Base-by-base conservation (phyloP, 176 grass and related monocot species). In the Oryza glumipatula region DNA sequence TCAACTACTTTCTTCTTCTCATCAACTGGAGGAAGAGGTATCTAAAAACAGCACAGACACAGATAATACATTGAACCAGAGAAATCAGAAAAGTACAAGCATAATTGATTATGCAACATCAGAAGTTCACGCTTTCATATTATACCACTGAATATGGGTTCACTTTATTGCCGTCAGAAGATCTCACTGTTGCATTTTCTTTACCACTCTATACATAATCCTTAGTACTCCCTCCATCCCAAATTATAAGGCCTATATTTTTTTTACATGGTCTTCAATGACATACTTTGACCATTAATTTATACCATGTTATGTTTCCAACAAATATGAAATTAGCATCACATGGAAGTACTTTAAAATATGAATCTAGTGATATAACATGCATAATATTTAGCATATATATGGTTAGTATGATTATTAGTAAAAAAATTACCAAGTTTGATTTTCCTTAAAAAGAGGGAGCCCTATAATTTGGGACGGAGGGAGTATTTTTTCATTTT, bases 1-100 rank as follows among this genome's bases (percentile, higher is more conserved):
- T 98, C 95, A 33, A 98, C 86, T 5, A 98, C 91, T 69, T 92
- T 95, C 82, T 88, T 98, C 80, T 98, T 98, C 91, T 98, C 95
- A 71, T 98, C 89, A 16, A 93, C 87, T 51, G 95, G 93, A 68
- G 93, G 93, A 41, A 93, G 89, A 70, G 82, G 87, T 66, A 98
- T 88, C 95, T 95, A 70, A 38, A 82, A 46, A 45, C 47, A 33
- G n/a, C 67, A 73, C 45, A 83, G 74, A 24, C 51, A 52, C 26
- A 22, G 32, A 21, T 70, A 44, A 56, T 67, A 22, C 7, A 43
- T 67, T 21, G 73, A 36, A 48, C 54, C 76, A 26, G 65, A 74
- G 2, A 78, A 56, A 12, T 80, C 30, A 30, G 48, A 28, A 45
- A 80, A 32, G 19, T 9, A 63, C 58, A 63, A 63, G 54, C 2